phyloP scores from a whole-genome alignment of 2,329 filamentous ascomycete genomes.

The Colletotrichum liaoningense region DNA sequence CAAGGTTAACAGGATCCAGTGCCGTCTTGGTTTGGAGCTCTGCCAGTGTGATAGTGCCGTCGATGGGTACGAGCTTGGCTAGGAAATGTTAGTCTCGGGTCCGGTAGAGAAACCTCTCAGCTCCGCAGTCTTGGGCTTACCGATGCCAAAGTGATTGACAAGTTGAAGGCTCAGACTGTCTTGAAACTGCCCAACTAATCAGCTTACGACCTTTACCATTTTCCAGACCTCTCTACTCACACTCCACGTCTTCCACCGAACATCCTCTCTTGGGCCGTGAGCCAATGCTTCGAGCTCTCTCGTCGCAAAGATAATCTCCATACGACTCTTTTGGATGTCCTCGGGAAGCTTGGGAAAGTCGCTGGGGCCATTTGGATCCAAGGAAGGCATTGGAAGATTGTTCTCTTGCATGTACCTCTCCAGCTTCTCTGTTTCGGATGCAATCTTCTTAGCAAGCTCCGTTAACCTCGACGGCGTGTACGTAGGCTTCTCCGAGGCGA shows the following conservation, averaged over 20 bases:
- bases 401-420: constrained; percentile 59
- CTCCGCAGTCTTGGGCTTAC: constrained; percentile 44
- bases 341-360: constrained; percentile 61
- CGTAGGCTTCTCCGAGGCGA: background rate
- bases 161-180: constrained; percentile 62
- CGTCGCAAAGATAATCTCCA: constrained; percentile 60
- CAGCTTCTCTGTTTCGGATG: constrained; percentile 60
- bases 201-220: constrained; percentile 1
- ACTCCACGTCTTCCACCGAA: constrained; percentile 65
- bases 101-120: background rate
- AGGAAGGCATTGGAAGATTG: constrained; percentile 54
- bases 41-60: constrained; percentile 55
- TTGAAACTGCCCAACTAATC: constrained; percentile 52
- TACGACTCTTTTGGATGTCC: constrained; percentile 57
- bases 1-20: constrained; percentile 61
- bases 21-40: constrained; percentile 58
- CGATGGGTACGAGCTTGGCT: constrained; percentile 63
- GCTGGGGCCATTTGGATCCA: constrained; percentile 55
- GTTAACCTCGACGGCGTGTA: constrained; percentile 51
- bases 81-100: constrained; percentile 22
- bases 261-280: constrained; percentile 60
- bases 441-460: constrained; percentile 59
- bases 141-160: constrained; percentile 62
- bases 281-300: constrained; percentile 60
- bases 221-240: constrained; percentile 47